Percentiles rank a stretch among this genome's conserved stretches.
Conservation (phyloP, 2,329 filamentous ascomycete species). For the Epichloe sylvatica region DNA sequence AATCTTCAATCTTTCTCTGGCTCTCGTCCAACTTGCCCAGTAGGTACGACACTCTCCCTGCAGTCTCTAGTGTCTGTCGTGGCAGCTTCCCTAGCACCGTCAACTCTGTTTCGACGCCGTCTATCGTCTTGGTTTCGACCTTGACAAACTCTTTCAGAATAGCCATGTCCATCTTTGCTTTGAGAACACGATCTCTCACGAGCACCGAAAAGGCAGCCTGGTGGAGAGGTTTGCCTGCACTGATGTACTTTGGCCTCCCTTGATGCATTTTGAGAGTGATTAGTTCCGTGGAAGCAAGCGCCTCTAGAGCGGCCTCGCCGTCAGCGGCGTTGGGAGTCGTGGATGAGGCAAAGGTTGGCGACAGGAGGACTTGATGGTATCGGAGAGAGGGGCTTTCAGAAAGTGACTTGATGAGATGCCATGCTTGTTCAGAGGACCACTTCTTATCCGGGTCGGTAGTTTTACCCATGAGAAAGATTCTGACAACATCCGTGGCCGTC, state of each 20-base stretch:
- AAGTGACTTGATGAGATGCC: constrained; percentile 72
- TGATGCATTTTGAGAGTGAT: constrained; percentile 60
- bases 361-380: constrained; percentile 76
- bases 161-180: constrained; percentile 58
- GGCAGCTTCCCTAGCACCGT: constrained; percentile 52
- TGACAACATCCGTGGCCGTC: constrained; percentile 77
- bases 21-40: constrained; percentile 58
- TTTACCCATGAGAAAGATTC: constrained; percentile 72
- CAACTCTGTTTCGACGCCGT: constrained; percentile 68
- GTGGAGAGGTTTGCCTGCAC: constrained; percentile 74
- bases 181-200: constrained; percentile 56
- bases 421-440: constrained; percentile 79
- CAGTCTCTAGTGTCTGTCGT: constrained; percentile 54
- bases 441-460: constrained; percentile 33
- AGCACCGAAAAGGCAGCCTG: constrained; percentile 66
- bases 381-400: constrained; percentile 50
- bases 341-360: constrained; percentile 55
- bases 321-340: constrained; percentile 33
- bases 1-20: constrained; percentile 59
- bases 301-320: constrained; percentile 63
- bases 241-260: constrained; percentile 65
- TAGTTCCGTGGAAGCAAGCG: constrained; percentile 72
- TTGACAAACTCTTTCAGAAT: constrained; percentile 55
- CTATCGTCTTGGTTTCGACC: constrained; percentile 59
- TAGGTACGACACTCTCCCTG: constrained; percentile 55